Base-by-base conservation (phyloP, 805 yeast genomes). In the Isabelozyma heimii region DNA sequence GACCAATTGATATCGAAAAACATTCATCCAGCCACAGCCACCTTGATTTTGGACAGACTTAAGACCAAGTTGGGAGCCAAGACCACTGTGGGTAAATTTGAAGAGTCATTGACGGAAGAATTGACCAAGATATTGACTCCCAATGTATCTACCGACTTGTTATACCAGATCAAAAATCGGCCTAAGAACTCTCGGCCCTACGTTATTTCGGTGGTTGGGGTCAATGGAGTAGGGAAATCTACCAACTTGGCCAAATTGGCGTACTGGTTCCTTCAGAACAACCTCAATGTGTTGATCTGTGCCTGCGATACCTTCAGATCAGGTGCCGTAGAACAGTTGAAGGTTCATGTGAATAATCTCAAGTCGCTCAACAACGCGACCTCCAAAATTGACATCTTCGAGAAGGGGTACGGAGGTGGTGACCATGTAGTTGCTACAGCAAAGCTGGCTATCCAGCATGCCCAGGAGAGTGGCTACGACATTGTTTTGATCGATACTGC, bases 251-350 rank as follows among this genome's bases (percentile, higher is more conserved):
- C 98, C 24, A 92, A 92, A 67, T 72, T 92, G 46, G 98, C 97
- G 2, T 92, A 89, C 66, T 92, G 99, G 99, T 76, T 92, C 46
- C 70, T 92, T 48, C 97, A 94, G 62, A 92, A 94, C 66, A 84
- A 92, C 61, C 77, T 89, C 65, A 83, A 81, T 55, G 96, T 92
- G 1, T 75, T 92, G 46, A 87, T 92, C 58, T 95, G 96, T 17
- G 99, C 99, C 0, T 92, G 98, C 71, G 99, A 92, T 71, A 94
- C 99, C 0, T 92, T 92, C 72, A 80, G 99, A 68, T 89, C 97
- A 0, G 99, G 99, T 46, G 99, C 99, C 0, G 97, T 92, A n/a
- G 98, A 92, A 66, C 99, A 92, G 70, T 75, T 92, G 52, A 83
- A 94, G 56, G 97, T 91, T 1, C 99, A 92, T 69, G 98, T 92